phyloP scores from a whole-genome alignment of 2,329 filamentous ascomycete species.

The Lasiodiplodia sp. region DNA sequence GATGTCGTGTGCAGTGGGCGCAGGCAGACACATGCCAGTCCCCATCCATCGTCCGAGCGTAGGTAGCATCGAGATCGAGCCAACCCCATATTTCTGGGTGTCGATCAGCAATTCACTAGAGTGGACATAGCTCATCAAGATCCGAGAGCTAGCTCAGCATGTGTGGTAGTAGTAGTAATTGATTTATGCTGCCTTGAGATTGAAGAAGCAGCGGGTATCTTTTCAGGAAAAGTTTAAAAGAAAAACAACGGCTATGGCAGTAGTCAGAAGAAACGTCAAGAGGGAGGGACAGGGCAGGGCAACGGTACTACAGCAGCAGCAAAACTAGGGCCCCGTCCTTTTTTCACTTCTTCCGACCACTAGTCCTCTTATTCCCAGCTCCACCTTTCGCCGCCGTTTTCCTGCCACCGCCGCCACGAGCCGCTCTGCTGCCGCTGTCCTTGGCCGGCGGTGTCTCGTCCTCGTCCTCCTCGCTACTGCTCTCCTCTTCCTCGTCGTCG shows the following conservation, averaged over 20 bases:
- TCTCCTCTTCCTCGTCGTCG: slow-evolving; percentile 36
- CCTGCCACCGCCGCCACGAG: neutral
- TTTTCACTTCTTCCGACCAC: slow-evolving; percentile 16
- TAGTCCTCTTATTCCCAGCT: slow-evolving; percentile 9
- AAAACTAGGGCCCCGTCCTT: too few relatives aligned
- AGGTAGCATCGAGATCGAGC: neutral
- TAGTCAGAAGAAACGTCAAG: neutral
- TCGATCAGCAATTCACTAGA: neutral
- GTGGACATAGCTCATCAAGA: neutral
- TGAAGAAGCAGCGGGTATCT: slow-evolving; percentile 6
- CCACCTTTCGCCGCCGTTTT: slow-evolving; percentile 7
- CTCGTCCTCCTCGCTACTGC: slow-evolving; percentile 36
- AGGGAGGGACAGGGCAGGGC: neutral
- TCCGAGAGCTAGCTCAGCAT: neutral
- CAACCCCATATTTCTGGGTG: neutral
- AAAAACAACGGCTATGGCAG: neutral
- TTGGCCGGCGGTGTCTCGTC: slow-evolving; percentile 31
- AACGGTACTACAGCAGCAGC: neutral
- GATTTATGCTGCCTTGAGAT: neutral
- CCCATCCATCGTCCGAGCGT: neutral
- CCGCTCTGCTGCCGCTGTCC: slow-evolving; percentile 15
- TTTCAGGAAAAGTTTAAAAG: neutral
- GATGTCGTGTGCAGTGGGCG: neutral
- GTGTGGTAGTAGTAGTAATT: neutral
- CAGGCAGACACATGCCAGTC: neutral